These are phyloP conservation scores for Xylariaceae sp. DNA, from an alignment of 2,329 filamentous ascomycete species.

Conservation along the genomic window DNA sequence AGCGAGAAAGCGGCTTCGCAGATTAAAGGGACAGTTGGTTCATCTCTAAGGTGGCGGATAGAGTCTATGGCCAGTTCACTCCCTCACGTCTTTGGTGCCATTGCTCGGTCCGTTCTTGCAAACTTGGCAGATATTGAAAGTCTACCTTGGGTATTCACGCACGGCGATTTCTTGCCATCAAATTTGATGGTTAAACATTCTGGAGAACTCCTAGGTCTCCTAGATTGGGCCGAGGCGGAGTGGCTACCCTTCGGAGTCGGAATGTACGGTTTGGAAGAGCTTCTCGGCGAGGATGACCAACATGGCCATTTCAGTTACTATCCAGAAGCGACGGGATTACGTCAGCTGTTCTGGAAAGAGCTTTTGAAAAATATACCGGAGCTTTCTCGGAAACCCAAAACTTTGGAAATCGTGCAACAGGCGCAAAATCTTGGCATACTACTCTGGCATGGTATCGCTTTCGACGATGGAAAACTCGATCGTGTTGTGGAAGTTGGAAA, in stretches of 20 bases:
- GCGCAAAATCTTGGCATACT: constrained; percentile 52
- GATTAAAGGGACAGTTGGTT: constrained; percentile 36
- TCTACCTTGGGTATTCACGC: constrained; percentile 54
- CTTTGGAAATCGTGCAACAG: constrained; percentile 34
- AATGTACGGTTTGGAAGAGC: constrained; percentile 57
- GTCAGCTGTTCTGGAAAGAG: constrained; percentile 47
- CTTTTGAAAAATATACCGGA: constrained; percentile 34
- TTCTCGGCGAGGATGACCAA: constrained; percentile 46
- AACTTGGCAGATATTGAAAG: constrained; percentile 34
- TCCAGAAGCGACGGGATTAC: constrained; percentile 38
- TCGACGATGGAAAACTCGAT: constrained; percentile 56
- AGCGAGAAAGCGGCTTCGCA: constrained; percentile 10
- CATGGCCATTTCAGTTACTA: constrained; percentile 41
- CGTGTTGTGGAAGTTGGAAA: constrained; percentile 49
- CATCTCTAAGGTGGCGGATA: constrained; percentile 38
- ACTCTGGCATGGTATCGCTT: constrained; percentile 61
- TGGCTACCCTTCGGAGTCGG: constrained; percentile 56
- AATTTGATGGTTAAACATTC: constrained; percentile 52
- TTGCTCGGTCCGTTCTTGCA: constrained; percentile 24
- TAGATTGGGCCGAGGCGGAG: constrained; percentile 65
- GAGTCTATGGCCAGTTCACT: constrained; percentile 34
- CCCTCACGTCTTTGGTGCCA: constrained; percentile 32
- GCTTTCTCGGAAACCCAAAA: constrained; percentile 24
- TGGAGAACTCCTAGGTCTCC: constrained; percentile 47
- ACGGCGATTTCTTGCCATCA: constrained; percentile 55